Evolutionary conservation across 805 yeast species (phyloP).

Genomic region (Wickerhamomyces queroliae): DNA sequence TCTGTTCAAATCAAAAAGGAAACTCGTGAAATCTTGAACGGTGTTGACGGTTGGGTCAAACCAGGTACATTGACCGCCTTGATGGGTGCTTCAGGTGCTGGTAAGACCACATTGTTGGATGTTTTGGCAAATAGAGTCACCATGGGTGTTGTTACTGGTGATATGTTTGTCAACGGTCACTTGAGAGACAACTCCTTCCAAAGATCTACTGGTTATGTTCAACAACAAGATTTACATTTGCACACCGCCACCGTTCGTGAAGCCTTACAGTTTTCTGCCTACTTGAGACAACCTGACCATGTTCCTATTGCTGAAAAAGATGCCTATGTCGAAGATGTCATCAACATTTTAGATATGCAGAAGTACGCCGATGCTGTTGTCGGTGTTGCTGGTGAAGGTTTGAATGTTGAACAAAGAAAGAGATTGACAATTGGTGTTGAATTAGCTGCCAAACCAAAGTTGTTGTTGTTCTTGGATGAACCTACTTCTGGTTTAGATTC

Average conservation of each 20-base stretch:
- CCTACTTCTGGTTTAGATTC: constrained; percentile 72
- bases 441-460: constrained; percentile 61
- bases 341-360: constrained; percentile 62
- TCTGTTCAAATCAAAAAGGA: constrained; percentile 57
- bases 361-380: constrained; percentile 73
- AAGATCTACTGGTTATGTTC: constrained; percentile 75
- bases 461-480: constrained; percentile 61
- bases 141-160: constrained; percentile 67
- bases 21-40: constrained; percentile 46
- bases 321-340: constrained; percentile 64
- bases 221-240: constrained; percentile 76
- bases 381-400: constrained; percentile 70
- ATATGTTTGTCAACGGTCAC: constrained; percentile 65
- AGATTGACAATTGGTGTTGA: constrained; percentile 68
- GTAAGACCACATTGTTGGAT: constrained; percentile 73
- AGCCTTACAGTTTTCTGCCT: constrained; percentile 65
- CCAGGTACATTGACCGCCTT: constrained; percentile 80
- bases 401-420: constrained; percentile 65
- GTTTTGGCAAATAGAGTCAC: constrained; percentile 67
- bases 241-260: constrained; percentile 69
- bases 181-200: constrained; percentile 60
- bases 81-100: constrained; percentile 88
- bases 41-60: constrained; percentile 66
- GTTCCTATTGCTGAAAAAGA: constrained; percentile 54
- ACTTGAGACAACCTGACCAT: constrained; percentile 60